phyloP scores from a whole-genome alignment of 2,329 filamentous ascomycete genomes.

The Anthostomella pinea region DNA sequence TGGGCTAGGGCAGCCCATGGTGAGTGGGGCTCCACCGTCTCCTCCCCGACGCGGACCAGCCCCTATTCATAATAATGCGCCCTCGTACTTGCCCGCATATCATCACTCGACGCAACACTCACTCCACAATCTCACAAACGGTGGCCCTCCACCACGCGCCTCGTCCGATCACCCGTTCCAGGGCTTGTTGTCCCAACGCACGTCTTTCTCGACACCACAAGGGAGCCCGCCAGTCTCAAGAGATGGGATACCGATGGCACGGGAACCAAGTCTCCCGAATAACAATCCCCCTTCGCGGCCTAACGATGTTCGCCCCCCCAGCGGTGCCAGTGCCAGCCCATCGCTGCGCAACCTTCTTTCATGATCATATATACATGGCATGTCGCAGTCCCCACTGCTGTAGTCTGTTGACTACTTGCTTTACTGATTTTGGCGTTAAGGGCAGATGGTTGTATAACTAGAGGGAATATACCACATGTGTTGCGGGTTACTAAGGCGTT shows the following conservation, averaged over 20 bases:
- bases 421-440: conserved; percentile 25
- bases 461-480: conserved; percentile 28
- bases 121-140: conserved; percentile 35
- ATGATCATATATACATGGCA: conserved; percentile 34
- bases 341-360: conserved; percentile 72
- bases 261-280: conserved; percentile 30
- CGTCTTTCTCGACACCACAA: conserved; percentile 42
- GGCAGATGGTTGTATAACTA: conserved; percentile 28
- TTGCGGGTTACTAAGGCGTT: conserved; percentile 15
- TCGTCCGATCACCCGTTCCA: conserved; percentile 48
- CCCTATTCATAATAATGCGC: conserved; percentile 35
- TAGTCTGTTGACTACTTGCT: conserved; percentile 3
- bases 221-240: conserved; percentile 45
- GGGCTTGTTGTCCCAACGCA: conserved; percentile 39
- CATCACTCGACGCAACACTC: conserved; percentile 31
- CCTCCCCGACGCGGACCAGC: conserved; percentile 46
- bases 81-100: conserved; percentile 39
- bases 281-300: conserved; percentile 30
- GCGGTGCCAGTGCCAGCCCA: conserved; percentile 74
- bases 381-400: conserved; percentile 8
- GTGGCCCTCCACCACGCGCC: conserved; percentile 41
- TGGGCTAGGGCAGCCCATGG: conserved; percentile 37
- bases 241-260: conserved; percentile 34
- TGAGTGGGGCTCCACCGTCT: conserved; percentile 48
- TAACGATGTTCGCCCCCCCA: conserved; percentile 38